Evolutionary conservation across 139 green algal species (phyloP), one percentile per base, ranked within the genome.

Genomic region (Limnomonas spitsbergensis): DNA sequence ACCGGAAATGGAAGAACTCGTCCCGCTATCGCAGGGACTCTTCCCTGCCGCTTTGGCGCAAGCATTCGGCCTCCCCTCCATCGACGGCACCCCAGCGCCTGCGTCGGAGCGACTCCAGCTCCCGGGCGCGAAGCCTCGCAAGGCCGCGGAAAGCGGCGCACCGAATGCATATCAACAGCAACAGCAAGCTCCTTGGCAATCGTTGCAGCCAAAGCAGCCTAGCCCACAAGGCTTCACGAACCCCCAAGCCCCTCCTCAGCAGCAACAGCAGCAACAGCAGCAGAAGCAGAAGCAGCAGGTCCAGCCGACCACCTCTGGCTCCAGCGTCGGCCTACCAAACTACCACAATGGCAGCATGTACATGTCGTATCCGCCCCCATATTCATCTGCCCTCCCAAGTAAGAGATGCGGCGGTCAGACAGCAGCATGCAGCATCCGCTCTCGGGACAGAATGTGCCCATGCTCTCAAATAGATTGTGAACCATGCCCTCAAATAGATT

Each of bases 221-320:
- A n/a, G n/a, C n/a, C n/a, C n/a, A n/a, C n/a, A n/a, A n/a, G n/a
- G n/a, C n/a, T n/a, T n/a, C n/a, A n/a, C n/a, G n/a, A n/a, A n/a
- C n/a, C n/a, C n/a, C n/a, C n/a, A n/a, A n/a, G n/a, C n/a, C n/a
- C n/a, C n/a, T n/a, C n/a, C n/a, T n/a, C n/a, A n/a, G n/a, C n/a
- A n/a, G n/a, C n/a, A n/a, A n/a, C n/a, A n/a, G 66, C n/a, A 73
- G 35, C 66, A 40, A 32, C 37, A 38, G 66, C 9, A 73, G 66
- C 66, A 6, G 32, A 35, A 20, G 66, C 3, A 27, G 38, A 27
- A 20, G 20, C 66, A 39, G 20, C 14, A 29, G 14, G 14, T 20
- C 14, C 47, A 61, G 20, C 47, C 47, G 47, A 61, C 47, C 47
- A 61, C 14, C 14, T 61, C 20, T 14, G 47, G 47, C 14, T 61